Conservation (phyloP, 148 eudicot species). For the Vaccinium macrocarpon region DNA sequence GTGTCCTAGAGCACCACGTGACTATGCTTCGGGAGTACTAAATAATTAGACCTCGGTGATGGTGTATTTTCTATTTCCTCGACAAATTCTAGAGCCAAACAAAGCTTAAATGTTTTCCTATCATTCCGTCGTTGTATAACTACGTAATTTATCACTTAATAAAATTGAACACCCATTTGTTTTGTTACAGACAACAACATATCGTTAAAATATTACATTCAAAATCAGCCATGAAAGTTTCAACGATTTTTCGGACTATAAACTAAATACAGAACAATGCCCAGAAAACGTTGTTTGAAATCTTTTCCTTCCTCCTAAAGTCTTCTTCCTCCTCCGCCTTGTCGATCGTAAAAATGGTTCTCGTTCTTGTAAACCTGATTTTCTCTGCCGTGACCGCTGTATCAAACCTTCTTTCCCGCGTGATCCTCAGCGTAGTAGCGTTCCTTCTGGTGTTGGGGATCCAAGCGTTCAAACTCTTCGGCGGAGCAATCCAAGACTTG, state of each 20-base stretch:
- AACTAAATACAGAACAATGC: neutral
- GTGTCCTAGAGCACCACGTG: too few species aligned
- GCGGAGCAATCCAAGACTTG: neutral
- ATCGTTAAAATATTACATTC: neutral
- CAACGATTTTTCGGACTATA: neutral
- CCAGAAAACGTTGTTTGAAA: neutral
- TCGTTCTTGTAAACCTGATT: slow-evolving; percentile 39
- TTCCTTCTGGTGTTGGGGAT: slow-evolving; percentile 43
- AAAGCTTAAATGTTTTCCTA: neutral
- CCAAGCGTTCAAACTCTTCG: slow-evolving; percentile 39
- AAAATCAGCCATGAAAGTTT: slow-evolving; percentile 7
- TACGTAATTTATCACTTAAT: neutral
- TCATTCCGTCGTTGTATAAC: neutral
- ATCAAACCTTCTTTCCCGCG: slow-evolving; percentile 34
- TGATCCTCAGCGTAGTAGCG: slow-evolving; percentile 40
- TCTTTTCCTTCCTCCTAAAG: slow-evolving; percentile 16
- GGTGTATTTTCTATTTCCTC: neutral
- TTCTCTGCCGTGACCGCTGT: slow-evolving; percentile 32
- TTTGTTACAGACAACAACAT: slow-evolving; percentile 15
- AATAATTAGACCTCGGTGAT: neutral
- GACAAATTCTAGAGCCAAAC: neutral
- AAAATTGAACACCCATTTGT: neutral
- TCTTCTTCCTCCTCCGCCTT: neutral
- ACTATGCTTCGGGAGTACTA: too few species aligned
- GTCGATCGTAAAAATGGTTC: slow-evolving; percentile 29